Percentiles rank a stretch among this genome's conserved stretches.
Evolutionary conservation across 345 rosid species (phyloP).

Genomic region (Eucalyptus guilfoylei): DNA sequence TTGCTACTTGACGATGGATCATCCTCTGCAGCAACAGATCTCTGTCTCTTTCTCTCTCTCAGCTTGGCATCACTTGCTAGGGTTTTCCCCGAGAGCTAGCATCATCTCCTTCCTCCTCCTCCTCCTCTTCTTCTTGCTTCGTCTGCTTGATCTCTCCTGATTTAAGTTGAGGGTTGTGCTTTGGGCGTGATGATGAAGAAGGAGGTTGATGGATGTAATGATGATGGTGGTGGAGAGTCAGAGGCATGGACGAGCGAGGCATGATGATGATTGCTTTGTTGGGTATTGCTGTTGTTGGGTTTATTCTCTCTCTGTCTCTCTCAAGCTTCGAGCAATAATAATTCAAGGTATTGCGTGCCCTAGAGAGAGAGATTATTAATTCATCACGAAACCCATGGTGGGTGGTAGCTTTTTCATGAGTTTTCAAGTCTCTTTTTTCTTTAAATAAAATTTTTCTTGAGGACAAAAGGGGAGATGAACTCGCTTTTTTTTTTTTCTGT

Average conservation of each 20-base stretch:
- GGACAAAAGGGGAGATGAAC: background rate
- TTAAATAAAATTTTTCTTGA: background rate
- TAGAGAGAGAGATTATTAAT: conserved; percentile 1
- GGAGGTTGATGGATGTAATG: conserved; percentile 16
- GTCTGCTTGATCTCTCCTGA: background rate
- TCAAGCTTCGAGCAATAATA: background rate
- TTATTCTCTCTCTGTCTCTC: background rate
- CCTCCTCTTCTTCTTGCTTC: background rate
- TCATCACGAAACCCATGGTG: conserved; percentile 10
- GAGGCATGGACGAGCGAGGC: conserved; percentile 22
- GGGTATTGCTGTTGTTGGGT: background rate
- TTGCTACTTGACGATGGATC: background rate
- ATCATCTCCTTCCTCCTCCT: background rate
- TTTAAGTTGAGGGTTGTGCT: background rate
- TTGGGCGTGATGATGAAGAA: background rate
- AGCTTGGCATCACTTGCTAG: background rate
- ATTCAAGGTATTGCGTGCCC: background rate
- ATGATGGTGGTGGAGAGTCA: conserved; percentile 22
- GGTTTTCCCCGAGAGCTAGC: background rate
- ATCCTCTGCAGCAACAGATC: background rate
- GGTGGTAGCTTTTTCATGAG: conserved; percentile 11
- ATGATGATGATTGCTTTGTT: conserved; percentile 33
- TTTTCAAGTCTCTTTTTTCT: background rate
- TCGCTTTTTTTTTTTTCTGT: background rate
- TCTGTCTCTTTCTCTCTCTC: background rate